Evolutionary conservation across 1,284 basidiomycete genomes (phyloP).

Genomic region (Papiliotrema nemorosa): DNA sequence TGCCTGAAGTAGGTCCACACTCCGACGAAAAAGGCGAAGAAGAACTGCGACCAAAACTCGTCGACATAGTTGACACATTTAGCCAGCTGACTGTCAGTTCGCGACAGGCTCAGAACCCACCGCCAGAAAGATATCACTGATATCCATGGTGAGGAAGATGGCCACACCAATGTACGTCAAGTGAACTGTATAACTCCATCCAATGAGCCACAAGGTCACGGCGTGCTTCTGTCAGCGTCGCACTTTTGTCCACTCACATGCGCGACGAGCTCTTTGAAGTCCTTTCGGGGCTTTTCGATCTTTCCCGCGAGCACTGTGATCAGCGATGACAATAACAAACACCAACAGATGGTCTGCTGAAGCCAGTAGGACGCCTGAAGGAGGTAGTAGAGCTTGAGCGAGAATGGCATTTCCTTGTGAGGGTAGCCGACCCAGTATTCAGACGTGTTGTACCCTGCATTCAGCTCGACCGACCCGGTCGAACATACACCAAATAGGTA

Average conservation of each 20-base stretch:
- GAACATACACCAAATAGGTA: slow-evolving; percentile 73
- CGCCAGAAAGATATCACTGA: slow-evolving; percentile 81
- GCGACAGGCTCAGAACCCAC: slow-evolving; percentile 30
- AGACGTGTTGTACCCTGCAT: slow-evolving; percentile 66
- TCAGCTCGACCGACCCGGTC: not conserved
- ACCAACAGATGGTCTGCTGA: slow-evolving; percentile 69
- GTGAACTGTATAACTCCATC: slow-evolving; percentile 84
- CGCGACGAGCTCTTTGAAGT: slow-evolving; percentile 77
- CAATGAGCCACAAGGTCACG: slow-evolving; percentile 93
- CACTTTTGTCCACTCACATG: slow-evolving; percentile 45
- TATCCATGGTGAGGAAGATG: slow-evolving; percentile 94
- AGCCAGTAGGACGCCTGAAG: slow-evolving; percentile 88
- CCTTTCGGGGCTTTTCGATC: slow-evolving; percentile 91
- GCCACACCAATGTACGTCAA: slow-evolving; percentile 84
- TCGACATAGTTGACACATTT: slow-evolving; percentile 85
- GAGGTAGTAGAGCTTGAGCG: slow-evolving; percentile 89
- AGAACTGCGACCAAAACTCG: slow-evolving; percentile 61
- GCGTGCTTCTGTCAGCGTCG: slow-evolving; percentile 57
- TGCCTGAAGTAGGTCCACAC: slow-evolving; percentile 97
- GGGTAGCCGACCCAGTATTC: slow-evolving; percentile 85
- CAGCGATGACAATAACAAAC: not conserved
- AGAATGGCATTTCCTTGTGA: slow-evolving; percentile 79
- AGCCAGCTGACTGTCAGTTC: slow-evolving; percentile 57
- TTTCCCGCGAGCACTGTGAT: slow-evolving; percentile 65
- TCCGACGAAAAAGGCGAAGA: slow-evolving; percentile 66